These are phyloP conservation scores for Tylopilus felleus DNA, from an alignment of 768 basidiomycete species.

Conservation along the genomic window DNA sequence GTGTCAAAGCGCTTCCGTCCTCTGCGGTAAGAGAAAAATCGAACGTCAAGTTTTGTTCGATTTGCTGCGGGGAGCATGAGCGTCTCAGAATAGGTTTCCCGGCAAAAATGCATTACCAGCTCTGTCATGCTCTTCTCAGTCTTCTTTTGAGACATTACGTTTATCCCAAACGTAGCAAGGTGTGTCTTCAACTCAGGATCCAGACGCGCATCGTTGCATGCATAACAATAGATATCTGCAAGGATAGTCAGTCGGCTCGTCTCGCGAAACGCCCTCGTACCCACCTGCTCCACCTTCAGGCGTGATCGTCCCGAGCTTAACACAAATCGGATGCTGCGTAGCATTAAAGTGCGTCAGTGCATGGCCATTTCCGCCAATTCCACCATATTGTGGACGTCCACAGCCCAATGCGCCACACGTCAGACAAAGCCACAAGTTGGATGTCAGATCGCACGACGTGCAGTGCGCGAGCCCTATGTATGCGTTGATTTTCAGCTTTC, in stretches of 20 bases:
- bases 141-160: conserved; percentile 75
- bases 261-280: conserved; percentile 18
- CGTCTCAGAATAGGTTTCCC: not conserved
- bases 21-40: conserved; percentile 90
- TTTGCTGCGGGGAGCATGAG: conserved; percentile 56
- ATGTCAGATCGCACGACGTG: conserved; percentile 75
- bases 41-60: conserved; percentile 93
- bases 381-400: conserved; percentile 82
- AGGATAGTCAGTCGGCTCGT: not conserved
- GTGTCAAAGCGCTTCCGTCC: conserved; percentile 82
- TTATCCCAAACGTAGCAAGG: conserved; percentile 82
- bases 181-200: conserved; percentile 76
- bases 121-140: conserved; percentile 98
- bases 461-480: conserved; percentile 75
- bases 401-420: conserved; percentile 89
- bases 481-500: not conserved
- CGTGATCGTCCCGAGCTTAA: conserved; percentile 95
- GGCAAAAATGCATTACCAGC: conserved; percentile 49
- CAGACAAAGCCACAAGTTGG: conserved; percentile 95
- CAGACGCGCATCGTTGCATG: conserved; percentile 77
- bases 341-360: conserved; percentile 74
- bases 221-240: conserved; percentile 89
- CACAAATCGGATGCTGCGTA: conserved; percentile 75
- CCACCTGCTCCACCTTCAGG: conserved; percentile 88
- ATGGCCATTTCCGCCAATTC: conserved; percentile 84